Evolutionary conservation across 345 rosid species (phyloP).

Genomic region (thale cress (Arabidopsis thaliana)): TAIR10.1 NC_003074.8:15186001-15186500

Average conservation of each 20-base stretch:
- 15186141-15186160: slow-evolving; percentile 4
- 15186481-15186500: no score
- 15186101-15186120: no score
- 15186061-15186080: no score
- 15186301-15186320: neutral
- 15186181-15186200: neutral
- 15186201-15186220: slow-evolving; percentile 17
- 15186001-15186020: neutral
- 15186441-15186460: neutral
- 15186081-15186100: no score
- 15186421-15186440: neutral
- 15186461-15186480: neutral
- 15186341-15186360: neutral
- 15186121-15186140: slow-evolving; percentile 15
- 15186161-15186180: neutral
- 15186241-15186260: neutral
- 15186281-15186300: neutral
- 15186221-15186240: neutral
- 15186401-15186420: slow-evolving; percentile 1
- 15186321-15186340: slow-evolving; percentile 16
- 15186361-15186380: slow-evolving; percentile 1
- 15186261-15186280: slow-evolving; percentile 3
- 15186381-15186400: slow-evolving; percentile 19
- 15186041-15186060: neutral
- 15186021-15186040: neutral